phyloP scores from a whole-genome alignment of 1,284 basidiomycete genomes.

The Amylostereum areolatum region DNA sequence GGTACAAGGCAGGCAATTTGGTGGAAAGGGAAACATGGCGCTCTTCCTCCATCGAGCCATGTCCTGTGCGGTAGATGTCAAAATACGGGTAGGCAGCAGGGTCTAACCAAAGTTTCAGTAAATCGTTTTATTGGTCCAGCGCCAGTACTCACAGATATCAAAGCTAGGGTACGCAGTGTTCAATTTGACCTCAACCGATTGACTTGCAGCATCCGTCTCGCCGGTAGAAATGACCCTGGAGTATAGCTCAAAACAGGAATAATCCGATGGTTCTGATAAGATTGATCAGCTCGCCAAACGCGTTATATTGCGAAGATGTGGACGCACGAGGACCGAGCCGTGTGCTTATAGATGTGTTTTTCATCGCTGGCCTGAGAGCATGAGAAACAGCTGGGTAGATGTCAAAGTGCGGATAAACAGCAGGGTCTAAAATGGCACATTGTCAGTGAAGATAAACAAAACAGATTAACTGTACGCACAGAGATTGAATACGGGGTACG shows the following conservation, averaged over 20 bases:
- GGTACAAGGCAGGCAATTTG: constrained; percentile 14
- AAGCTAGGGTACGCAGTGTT: constrained; percentile 28
- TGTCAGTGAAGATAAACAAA: neutral
- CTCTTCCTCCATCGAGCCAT: neutral
- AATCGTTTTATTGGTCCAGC: neutral
- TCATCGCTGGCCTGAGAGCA: neutral
- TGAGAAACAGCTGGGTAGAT: constrained; percentile 17
- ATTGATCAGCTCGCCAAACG: neutral
- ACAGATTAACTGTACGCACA: constrained; percentile 20
- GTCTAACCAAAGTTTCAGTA: constrained; percentile 15
- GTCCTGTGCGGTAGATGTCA: constrained; percentile 21
- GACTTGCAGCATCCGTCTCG: neutral
- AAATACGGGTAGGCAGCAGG: constrained; percentile 26
- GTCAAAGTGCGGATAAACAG: constrained; percentile 20
- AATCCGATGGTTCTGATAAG: constrained; percentile 15
- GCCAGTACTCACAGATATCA: constrained; percentile 10
- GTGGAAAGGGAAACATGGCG: constrained; percentile 1
- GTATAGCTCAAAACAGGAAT: constrained; percentile 11
- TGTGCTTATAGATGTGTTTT: neutral
- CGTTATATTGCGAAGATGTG: neutral
- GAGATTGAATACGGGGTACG: constrained; percentile 27
- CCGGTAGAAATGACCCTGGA: constrained; percentile 3
- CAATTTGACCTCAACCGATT: constrained; percentile 18
- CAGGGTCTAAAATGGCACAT: constrained; percentile 13
- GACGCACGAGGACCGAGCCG: too few species aligned